phyloP scores from a whole-genome alignment of 1,284 basidiomycete species.

The Papiliotrema terrestris region DNA sequence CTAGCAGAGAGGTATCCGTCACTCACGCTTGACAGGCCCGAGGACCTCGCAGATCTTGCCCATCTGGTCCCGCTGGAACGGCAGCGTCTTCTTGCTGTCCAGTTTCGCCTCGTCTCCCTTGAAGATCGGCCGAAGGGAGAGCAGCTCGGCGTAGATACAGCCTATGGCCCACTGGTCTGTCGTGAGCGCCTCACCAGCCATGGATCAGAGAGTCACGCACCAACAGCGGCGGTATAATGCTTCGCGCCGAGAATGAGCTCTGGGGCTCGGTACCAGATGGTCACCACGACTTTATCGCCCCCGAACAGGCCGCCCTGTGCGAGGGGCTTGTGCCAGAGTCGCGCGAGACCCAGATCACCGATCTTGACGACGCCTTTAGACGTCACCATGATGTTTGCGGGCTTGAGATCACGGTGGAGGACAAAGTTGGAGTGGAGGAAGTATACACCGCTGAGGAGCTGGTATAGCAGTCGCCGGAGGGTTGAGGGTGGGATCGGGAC shows the following conservation, averaged over 20 bases:
- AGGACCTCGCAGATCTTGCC: constrained; percentile 92
- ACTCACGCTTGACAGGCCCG: constrained; percentile 77
- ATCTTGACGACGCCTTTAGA: constrained; percentile 90
- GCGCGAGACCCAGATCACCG: constrained; percentile 90
- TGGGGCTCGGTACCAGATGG: constrained; percentile 97
- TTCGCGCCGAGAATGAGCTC: constrained; percentile 91
- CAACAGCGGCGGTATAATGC: constrained; percentile 91
- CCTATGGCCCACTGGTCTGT: constrained; percentile 90
- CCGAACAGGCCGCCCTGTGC: constrained; percentile 54
- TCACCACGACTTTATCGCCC: constrained; percentile 97
- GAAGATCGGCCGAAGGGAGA: constrained; percentile 92
- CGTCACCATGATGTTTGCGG: constrained; percentile 96
- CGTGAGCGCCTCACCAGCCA: constrained; percentile 2
- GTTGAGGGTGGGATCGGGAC: constrained; percentile 66
- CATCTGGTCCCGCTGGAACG: constrained; percentile 92
- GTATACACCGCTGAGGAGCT: constrained; percentile 90
- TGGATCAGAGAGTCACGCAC: constrained; percentile 33
- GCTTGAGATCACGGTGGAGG: constrained; percentile 94
- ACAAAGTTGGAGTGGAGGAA: constrained; percentile 95
- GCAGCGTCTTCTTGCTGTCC: constrained; percentile 76
- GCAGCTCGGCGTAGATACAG: constrained; percentile 92
- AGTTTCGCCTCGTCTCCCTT: constrained; percentile 98
- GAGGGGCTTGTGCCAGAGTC: constrained; percentile 56
- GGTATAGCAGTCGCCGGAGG: constrained; percentile 89
- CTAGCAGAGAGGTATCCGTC: background rate